A percentile compares a stretch with the other conserved stretches of the same genome.
Evolutionary conservation across 805 yeast genomes (phyloP).

Genomic region (Wickerhamiella spandovensis): DNA sequence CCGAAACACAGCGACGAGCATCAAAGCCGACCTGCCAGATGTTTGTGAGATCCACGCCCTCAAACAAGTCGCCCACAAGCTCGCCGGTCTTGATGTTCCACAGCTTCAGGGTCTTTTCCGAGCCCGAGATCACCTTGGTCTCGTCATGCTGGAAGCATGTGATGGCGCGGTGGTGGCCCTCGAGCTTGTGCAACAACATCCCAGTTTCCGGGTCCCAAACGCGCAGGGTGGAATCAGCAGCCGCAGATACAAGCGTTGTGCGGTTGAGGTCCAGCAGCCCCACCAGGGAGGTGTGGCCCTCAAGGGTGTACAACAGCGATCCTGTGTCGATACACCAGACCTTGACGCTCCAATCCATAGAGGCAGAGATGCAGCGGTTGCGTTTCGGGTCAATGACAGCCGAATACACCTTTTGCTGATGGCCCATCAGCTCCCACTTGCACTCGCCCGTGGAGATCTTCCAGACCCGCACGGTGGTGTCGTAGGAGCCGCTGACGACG

Average conservation of each 20-base stretch:
- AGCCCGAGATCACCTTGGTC: slow-evolving; percentile 73
- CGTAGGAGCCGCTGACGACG: slow-evolving; percentile 83
- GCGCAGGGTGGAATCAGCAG: slow-evolving; percentile 84
- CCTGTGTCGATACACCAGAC: slow-evolving; percentile 85
- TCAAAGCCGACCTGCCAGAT: slow-evolving; percentile 94
- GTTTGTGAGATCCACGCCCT: slow-evolving; percentile 50
- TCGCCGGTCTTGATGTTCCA: slow-evolving; percentile 77
- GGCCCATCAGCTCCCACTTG: slow-evolving; percentile 64
- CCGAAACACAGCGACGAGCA: slow-evolving; percentile 74
- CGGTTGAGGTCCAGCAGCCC: slow-evolving; percentile 72
- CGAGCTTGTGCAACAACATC: slow-evolving; percentile 49
- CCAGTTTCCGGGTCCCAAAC: slow-evolving; percentile 83
- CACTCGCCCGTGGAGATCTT: slow-evolving; percentile 65
- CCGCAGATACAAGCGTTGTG: slow-evolving; percentile 76
- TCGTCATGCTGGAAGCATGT: slow-evolving; percentile 90
- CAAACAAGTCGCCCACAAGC: slow-evolving; percentile 54
- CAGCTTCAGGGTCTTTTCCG: slow-evolving; percentile 72
- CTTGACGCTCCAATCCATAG: slow-evolving; percentile 77
- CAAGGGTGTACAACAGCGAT: slow-evolving; percentile 49
- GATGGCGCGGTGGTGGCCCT: slow-evolving; percentile 73
- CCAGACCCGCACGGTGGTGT: slow-evolving; percentile 86
- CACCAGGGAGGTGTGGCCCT: slow-evolving; percentile 82
- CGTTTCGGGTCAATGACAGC: slow-evolving; percentile 67
- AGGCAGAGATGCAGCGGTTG: slow-evolving; percentile 76
- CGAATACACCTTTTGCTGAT: slow-evolving; percentile 77